Percentiles rank a stretch among this genome's conserved stretches.
Conservation (phyloP, 495 filamentous ascomycete species). For the Jackrogersella multiformis region DNA sequence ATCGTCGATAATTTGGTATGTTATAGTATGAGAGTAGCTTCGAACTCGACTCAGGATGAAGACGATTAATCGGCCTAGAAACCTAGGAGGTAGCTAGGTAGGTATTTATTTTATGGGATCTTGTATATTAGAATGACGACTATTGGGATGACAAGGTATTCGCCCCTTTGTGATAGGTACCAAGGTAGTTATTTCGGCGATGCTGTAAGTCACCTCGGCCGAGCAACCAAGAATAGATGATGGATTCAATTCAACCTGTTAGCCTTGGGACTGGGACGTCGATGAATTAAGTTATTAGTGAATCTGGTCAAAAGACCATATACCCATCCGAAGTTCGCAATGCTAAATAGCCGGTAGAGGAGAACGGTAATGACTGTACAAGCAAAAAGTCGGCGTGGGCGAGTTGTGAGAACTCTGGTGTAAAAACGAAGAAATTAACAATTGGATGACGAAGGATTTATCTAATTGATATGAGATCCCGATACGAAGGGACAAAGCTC, state of each 20-base stretch:
- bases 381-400: not conserved
- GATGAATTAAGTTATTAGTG: constrained; percentile 13
- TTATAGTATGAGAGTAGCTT: not conserved
- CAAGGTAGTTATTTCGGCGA: not conserved
- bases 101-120: too few relatives aligned
- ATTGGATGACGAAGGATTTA: constrained; percentile 22
- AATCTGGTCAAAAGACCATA: constrained; percentile 26
- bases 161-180: too few relatives aligned
- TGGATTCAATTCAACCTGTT: too few relatives aligned
- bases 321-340: constrained; percentile 21
- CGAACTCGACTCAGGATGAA: not conserved
- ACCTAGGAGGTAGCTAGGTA: too few relatives aligned
- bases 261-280: not conserved
- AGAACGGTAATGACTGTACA: constrained; percentile 1
- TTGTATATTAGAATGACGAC: too few relatives aligned
- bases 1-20: not conserved
- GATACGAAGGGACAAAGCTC: constrained; percentile 22
- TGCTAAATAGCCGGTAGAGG: not conserved
- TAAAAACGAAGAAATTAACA: constrained; percentile 9
- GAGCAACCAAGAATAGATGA: not conserved
- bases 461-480: constrained; percentile 23
- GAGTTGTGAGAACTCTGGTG: constrained; percentile 2
- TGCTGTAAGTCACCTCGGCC: not conserved
- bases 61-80: not conserved
- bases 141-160: too few relatives aligned